Evolutionary conservation across 1,139 yeast genomes (phyloP).

Genomic region (Hansenula lynferdii): DNA sequence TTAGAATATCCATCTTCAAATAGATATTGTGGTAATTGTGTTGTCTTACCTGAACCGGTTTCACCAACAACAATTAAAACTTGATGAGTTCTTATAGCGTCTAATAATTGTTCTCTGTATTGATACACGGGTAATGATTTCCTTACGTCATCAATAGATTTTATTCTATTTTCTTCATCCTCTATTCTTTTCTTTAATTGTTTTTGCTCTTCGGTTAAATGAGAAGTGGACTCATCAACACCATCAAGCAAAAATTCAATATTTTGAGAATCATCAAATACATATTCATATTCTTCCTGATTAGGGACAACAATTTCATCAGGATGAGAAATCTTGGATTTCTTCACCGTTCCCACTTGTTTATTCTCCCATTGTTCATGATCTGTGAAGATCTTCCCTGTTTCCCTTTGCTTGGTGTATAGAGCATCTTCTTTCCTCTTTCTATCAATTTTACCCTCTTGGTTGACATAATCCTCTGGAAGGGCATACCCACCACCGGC

Average conservation of each 20-base stretch:
- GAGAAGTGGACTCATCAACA: slow-evolving; percentile 32
- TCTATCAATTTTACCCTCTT: slow-evolving; percentile 47
- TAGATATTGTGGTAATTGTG: slow-evolving; percentile 88
- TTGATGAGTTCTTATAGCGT: slow-evolving; percentile 59
- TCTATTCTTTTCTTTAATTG: slow-evolving; percentile 30
- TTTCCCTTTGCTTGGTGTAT: slow-evolving; percentile 23
- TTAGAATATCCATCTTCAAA: slow-evolving; percentile 75
- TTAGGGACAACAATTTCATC: slow-evolving; percentile 45
- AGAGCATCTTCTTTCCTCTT: slow-evolving; percentile 39
- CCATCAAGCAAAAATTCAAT: slow-evolving; percentile 58
- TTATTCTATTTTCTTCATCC: slow-evolving; percentile 37
- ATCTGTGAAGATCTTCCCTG: slow-evolving; percentile 25
- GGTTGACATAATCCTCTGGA: slow-evolving; percentile 52
- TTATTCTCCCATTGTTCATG: slow-evolving; percentile 62
- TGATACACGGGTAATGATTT: slow-evolving; percentile 73
- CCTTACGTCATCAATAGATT: slow-evolving; percentile 38
- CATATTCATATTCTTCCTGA: slow-evolving; percentile 66
- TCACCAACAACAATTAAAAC: slow-evolving; percentile 91
- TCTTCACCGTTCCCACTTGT: slow-evolving; percentile 49
- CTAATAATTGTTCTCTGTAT: slow-evolving; percentile 58
- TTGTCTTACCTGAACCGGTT: slow-evolving; percentile 97
- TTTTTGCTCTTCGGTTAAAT: slow-evolving; percentile 24
- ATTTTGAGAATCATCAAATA: slow-evolving; percentile 74
- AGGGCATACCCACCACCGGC: slow-evolving; percentile 36
- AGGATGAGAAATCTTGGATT: slow-evolving; percentile 26